Percentiles rank a stretch among this genome's conserved stretches.
Evolutionary conservation across 2,329 filamentous ascomycete species (phyloP).

Genomic region (Neonectria neomacrospora): DNA sequence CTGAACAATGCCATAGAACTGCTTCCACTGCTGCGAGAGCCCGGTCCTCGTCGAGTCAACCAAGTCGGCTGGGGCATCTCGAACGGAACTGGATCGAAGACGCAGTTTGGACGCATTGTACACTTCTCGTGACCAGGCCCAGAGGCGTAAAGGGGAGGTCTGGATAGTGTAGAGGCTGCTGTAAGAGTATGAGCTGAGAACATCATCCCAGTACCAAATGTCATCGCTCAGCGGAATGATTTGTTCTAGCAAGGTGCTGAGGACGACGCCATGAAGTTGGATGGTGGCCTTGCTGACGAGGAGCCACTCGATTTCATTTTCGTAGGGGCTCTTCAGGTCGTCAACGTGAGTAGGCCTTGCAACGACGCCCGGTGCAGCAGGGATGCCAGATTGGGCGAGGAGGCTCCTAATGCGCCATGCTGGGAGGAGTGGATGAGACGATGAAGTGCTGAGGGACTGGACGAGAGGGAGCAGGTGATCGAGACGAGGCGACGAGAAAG

Average conservation of each 20-base stretch:
- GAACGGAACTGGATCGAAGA: slow-evolving; percentile 50
- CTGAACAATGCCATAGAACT: slow-evolving; percentile 84
- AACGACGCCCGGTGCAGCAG: slow-evolving; percentile 52
- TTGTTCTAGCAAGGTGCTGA: slow-evolving; percentile 82
- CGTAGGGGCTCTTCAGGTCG: slow-evolving; percentile 62
- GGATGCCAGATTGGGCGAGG: slow-evolving; percentile 71
- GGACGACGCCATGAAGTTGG: slow-evolving; percentile 86
- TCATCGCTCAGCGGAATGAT: slow-evolving; percentile 87
- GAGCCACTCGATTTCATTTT: slow-evolving; percentile 89
- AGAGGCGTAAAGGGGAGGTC: slow-evolving; percentile 81
- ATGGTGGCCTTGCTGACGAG: slow-evolving; percentile 90
- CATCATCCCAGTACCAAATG: slow-evolving; percentile 95
- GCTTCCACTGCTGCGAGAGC: slow-evolving; percentile 66
- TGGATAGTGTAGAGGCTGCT: slow-evolving; percentile 88
- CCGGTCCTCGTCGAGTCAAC: slow-evolving; percentile 51
- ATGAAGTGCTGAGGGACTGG: slow-evolving; percentile 76
- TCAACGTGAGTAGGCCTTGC: slow-evolving; percentile 40
- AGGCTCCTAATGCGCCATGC: slow-evolving; percentile 69
- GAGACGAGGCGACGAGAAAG: slow-evolving; percentile 64
- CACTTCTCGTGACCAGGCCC: slow-evolving; percentile 76
- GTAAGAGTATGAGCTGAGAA: slow-evolving; percentile 80
- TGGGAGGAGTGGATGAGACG: slow-evolving; percentile 70
- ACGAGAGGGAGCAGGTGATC: slow-evolving; percentile 74
- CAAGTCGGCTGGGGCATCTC: slow-evolving; percentile 46
- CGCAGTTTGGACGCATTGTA: slow-evolving; percentile 69